These are phyloP conservation scores for Plasmodium ovale DNA, from an alignment of 169 alveolate species.

Conservation along the genomic window DNA sequence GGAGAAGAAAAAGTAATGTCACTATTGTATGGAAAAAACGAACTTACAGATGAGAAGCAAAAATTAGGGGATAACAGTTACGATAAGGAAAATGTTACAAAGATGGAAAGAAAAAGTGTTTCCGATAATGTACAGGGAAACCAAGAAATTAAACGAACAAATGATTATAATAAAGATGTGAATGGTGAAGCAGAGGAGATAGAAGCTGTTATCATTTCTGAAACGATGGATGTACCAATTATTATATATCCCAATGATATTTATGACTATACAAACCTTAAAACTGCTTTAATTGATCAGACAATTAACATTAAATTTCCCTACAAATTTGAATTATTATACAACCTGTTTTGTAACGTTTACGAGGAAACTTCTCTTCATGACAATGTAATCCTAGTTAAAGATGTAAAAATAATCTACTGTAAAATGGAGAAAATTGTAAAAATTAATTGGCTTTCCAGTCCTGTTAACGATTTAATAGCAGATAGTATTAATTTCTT, in stretches of 20 bases:
- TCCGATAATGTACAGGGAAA: neutral
- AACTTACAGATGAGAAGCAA: neutral
- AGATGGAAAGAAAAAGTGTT: neutral
- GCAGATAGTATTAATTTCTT: constrained; percentile 85
- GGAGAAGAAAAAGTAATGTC: neutral
- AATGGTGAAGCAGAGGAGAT: constrained; percentile 16
- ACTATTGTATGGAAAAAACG: neutral
- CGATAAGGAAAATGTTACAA: neutral
- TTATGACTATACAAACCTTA: constrained; percentile 76
- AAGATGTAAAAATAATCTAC: constrained; percentile 40
- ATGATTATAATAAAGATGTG: neutral
- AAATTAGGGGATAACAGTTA: neutral
- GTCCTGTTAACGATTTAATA: constrained; percentile 84
- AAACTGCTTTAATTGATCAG: constrained; percentile 78
- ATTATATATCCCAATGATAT: constrained; percentile 81
- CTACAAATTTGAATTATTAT: constrained; percentile 67
- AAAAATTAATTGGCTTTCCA: constrained; percentile 74
- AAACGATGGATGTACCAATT: constrained; percentile 42
- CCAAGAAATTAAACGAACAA: neutral
- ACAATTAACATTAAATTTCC: constrained; percentile 79
- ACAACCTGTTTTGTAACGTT: constrained; percentile 72
- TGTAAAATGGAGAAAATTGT: constrained; percentile 32
- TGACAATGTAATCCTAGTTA: constrained; percentile 62
- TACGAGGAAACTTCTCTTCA: constrained; percentile 77
- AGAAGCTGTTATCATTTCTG: constrained; percentile 78